Evolutionary conservation across 768 basidiomycete species (phyloP).

Genomic region (Tulasnella sp.): DNA sequence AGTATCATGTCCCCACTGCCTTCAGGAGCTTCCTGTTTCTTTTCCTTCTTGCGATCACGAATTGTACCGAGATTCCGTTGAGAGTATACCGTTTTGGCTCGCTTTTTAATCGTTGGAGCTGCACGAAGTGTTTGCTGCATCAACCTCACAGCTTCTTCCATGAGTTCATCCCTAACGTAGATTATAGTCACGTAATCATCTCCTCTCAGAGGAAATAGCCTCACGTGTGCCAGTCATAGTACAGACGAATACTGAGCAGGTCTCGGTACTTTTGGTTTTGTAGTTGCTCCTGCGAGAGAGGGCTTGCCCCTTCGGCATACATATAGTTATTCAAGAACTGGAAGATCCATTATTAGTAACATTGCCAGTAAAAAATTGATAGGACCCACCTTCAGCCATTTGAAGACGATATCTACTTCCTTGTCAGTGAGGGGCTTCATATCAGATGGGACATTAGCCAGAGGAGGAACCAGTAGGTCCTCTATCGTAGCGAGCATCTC

Average conservation of each 20-base stretch:
- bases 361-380: too few species aligned
- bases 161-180: constrained; percentile 71
- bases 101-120: constrained; percentile 77
- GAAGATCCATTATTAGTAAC: too few species aligned
- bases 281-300: constrained; percentile 78
- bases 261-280: constrained; percentile 97
- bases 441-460: constrained; percentile 82
- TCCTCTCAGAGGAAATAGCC: constrained; percentile 42
- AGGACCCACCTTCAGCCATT: constrained; percentile 90
- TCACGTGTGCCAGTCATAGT: constrained; percentile 95
- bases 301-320: constrained; percentile 90
- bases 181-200: constrained; percentile 29
- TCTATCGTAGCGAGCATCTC: constrained; percentile 88
- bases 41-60: constrained; percentile 89
- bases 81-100: constrained; percentile 88
- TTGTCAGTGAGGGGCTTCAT: constrained; percentile 93
- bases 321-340: constrained; percentile 96
- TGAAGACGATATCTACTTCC: constrained; percentile 98
- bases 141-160: constrained; percentile 95
- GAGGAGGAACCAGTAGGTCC: constrained; percentile 83
- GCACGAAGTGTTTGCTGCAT: constrained; percentile 86
- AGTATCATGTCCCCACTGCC: constrained; percentile 88
- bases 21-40: constrained; percentile 66
- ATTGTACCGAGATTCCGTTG: constrained; percentile 97
- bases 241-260: constrained; percentile 83